Base-by-base conservation (phyloP, 2,329 filamentous ascomycete genomes). In the Zymoseptoria pseudotritici region DNA sequence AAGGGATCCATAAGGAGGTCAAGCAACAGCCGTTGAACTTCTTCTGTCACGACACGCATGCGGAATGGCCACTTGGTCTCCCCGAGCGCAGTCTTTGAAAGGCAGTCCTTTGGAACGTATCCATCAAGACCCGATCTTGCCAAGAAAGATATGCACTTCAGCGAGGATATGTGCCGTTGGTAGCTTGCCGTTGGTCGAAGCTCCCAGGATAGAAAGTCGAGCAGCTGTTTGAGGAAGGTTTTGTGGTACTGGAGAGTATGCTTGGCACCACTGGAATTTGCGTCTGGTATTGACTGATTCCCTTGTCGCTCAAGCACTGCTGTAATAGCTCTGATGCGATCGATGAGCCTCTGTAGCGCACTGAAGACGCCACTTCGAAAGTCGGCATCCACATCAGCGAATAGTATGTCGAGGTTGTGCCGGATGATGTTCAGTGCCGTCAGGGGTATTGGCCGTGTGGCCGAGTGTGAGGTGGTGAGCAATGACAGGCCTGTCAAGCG, bases 1-100 rank as follows among this genome's bases (percentile, higher is more conserved):
- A 96, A 99, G 0, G 93, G 90, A 68, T 99, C 90, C 70, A 96
- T 80, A 7, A 96, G 75, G 21, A 96, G 82, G 72, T 96, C 91
- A 13, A 92, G 77, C 6, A 97, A 77, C 4, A 86, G 78, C 54
- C 88, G 80, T 10, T 84, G 74, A 76, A 87, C 56, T 2, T 65
- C 64, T 1, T 54, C 10, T 55, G 72, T 74, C 19, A 82, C 74
- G 3, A 84, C 72, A 2, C 76, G 71, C 11, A 82, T 59, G 20
- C 75, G 70, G 60, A 80, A 78, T 3, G 77, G 75, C 82, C 83
- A 86, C 36, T 73, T 74, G 3, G 76, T 65, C 57, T 80, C 76
- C 36, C 78, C 77, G 26, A 76, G 73, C 3, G 80, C 81, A 11
- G 78, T 74, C 61, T 81, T 83, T 0, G 76, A 77, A 13, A 78